Conservation (phyloP, 164 flowering plant genomes). For the Santalum album region DNA sequence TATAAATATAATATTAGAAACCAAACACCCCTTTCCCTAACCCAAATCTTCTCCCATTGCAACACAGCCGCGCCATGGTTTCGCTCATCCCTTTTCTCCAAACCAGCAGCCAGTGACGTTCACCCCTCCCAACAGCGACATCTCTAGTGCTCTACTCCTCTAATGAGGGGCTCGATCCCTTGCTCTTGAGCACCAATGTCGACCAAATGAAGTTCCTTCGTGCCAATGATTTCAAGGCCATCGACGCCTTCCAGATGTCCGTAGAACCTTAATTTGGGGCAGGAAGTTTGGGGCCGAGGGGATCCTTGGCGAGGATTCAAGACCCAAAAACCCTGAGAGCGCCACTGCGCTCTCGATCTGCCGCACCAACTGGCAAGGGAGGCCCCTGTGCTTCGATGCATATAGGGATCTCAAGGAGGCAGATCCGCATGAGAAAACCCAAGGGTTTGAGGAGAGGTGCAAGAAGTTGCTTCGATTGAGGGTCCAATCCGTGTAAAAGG, state of each 20-base stretch:
- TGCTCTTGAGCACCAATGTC: slow-evolving; percentile 41
- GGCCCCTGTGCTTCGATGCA: slow-evolving; percentile 40
- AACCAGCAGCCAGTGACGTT: too few relatives aligned
- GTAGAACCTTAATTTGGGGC: slow-evolving; percentile 45
- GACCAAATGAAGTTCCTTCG: slow-evolving; percentile 43
- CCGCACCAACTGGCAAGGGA: slow-evolving; percentile 43
- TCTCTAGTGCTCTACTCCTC: too few relatives aligned
- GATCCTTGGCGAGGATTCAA: slow-evolving; percentile 26
- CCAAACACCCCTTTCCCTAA: too few relatives aligned
- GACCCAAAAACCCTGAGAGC: slow-evolving; percentile 18
- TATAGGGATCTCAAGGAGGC: slow-evolving; percentile 36
- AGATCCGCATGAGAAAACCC: slow-evolving; percentile 17
- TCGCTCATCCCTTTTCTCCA: too few relatives aligned
- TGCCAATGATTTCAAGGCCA: slow-evolving; percentile 36
- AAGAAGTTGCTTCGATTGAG: slow-evolving; percentile 51
- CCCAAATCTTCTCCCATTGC: too few relatives aligned
- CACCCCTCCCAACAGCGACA: too few relatives aligned
- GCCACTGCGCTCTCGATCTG: slow-evolving; percentile 20
- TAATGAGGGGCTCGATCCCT: too few relatives aligned
- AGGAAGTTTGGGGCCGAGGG: slow-evolving; percentile 24
- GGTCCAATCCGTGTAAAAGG: slow-evolving; percentile 46
- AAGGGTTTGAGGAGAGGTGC: slow-evolving; percentile 27
- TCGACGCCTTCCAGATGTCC: slow-evolving; percentile 39
- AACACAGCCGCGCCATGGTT: too few relatives aligned
- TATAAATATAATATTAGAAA: too few relatives aligned